These are phyloP conservation scores for Rhododendron ovatum DNA, from an alignment of 148 eudicot genomes.

Conservation along the genomic window DNA sequence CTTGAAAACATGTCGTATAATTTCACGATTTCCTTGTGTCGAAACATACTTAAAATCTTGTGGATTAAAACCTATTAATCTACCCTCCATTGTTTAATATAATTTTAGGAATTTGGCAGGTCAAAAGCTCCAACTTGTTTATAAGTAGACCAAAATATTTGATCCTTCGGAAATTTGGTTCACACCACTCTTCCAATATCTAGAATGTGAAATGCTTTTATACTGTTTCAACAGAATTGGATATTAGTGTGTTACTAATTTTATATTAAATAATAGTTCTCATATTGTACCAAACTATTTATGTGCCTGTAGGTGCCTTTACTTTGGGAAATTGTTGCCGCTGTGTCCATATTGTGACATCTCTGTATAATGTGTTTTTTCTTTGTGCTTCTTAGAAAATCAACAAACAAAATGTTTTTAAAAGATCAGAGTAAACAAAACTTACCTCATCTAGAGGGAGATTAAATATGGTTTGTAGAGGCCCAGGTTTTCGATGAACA, in stretches of 20 bases:
- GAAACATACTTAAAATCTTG: background rate
- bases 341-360: background rate
- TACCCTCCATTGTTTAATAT: background rate
- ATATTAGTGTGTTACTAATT: background rate
- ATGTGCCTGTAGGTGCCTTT: background rate
- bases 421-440: conserved; percentile 2
- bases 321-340: background rate
- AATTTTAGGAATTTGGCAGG: background rate
- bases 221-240: background rate
- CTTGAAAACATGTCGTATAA: background rate
- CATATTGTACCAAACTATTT: background rate
- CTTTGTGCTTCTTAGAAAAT: background rate
- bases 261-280: background rate
- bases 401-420: background rate
- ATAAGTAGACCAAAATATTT: background rate
- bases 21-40: background rate
- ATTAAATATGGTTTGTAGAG: conserved; percentile 79
- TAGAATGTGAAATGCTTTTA: background rate
- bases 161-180: background rate
- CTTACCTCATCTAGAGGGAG: conserved; percentile 82
- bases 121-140: background rate
- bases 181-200: background rate
- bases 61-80: background rate
- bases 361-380: background rate
- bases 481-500: conserved; percentile 81